These are phyloP conservation scores for Pseudogymnoascus sp. DNA, from an alignment of 2,329 filamentous ascomycete genomes.

Conservation along the genomic window DNA sequence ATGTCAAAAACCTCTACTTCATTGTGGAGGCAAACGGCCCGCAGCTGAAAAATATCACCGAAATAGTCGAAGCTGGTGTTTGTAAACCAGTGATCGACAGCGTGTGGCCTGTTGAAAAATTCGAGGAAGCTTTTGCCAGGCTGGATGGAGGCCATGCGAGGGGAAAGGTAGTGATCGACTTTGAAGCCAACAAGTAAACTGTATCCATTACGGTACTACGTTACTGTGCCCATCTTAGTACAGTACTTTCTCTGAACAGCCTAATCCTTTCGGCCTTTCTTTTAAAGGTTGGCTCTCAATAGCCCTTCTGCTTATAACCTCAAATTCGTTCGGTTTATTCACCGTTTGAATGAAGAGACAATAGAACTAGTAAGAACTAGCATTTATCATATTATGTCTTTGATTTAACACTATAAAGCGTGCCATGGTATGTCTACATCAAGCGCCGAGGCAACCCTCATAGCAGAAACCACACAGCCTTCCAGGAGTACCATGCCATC, in stretches of 20 bases:
- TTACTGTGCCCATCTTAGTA: too few relatives aligned
- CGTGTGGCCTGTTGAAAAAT: conserved; percentile 34
- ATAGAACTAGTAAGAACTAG: too few relatives aligned
- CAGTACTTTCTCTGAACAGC: too few relatives aligned
- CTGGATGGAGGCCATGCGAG: conserved; percentile 33
- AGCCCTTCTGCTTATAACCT: too few relatives aligned
- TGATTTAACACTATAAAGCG: neutral
- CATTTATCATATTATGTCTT: neutral
- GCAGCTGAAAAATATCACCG: conserved; percentile 32
- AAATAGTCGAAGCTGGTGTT: conserved; percentile 32
- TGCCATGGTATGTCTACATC: conserved; percentile 38
- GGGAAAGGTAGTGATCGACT: conserved; percentile 36
- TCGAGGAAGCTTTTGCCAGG: conserved; percentile 32
- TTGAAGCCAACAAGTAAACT: conserved; percentile 14
- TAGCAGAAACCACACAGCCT: conserved; percentile 51
- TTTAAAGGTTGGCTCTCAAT: too few relatives aligned
- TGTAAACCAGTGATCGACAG: conserved; percentile 33
- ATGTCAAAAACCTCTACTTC: conserved; percentile 33
- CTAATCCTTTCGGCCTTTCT: too few relatives aligned
- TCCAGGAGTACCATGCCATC: conserved; percentile 55
- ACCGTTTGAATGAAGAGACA: too few relatives aligned
- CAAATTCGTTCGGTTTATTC: too few relatives aligned
- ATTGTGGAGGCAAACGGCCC: conserved; percentile 33
- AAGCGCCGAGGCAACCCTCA: conserved; percentile 45
- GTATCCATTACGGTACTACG: neutral